Percentiles rank a stretch among this genome's conserved stretches.
Conservation (phyloP, 129 eudicot species). For the Calendula officinalis region DNA sequence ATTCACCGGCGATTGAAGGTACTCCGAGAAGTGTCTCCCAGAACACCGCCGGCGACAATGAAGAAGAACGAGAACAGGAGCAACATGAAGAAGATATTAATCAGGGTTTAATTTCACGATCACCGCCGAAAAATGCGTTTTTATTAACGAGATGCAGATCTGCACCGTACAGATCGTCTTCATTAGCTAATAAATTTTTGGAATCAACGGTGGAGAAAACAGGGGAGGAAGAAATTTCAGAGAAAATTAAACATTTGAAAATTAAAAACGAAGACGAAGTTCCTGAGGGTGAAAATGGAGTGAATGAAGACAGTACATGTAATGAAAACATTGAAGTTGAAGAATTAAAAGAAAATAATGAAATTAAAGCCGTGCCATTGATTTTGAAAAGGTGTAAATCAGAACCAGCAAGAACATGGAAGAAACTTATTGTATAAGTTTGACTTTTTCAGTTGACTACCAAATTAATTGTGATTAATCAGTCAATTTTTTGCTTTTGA, state of each 20-base stretch:
- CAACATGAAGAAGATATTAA: not conserved
- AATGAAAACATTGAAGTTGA: slow-evolving; percentile 20
- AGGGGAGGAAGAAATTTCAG: slow-evolving; percentile 27
- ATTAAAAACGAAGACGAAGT: not conserved
- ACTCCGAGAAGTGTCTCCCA: not conserved
- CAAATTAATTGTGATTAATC: slow-evolving; percentile 29
- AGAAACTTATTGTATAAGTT: slow-evolving; percentile 35
- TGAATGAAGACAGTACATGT: slow-evolving; percentile 15
- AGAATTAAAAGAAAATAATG: slow-evolving; percentile 25
- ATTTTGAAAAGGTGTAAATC: slow-evolving; percentile 71
- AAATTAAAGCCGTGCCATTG: slow-evolving; percentile 39
- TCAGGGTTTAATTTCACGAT: slow-evolving; percentile 15
- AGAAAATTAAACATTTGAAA: not conserved
- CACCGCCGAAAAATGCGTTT: slow-evolving; percentile 68
- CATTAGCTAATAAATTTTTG: slow-evolving; percentile 54
- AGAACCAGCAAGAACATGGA: slow-evolving; percentile 76
- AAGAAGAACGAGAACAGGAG: not conserved
- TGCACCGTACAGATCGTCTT: slow-evolving; percentile 85
- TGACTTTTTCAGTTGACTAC: not conserved
- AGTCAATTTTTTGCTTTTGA: not conserved
- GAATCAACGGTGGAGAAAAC: slow-evolving; percentile 36
- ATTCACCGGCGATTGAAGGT: not conserved
- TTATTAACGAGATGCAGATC: slow-evolving; percentile 90
- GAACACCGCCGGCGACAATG: not conserved
- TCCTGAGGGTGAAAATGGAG: not conserved